A percentile compares a stretch with the other conserved stretches of the same genome.
Conservation (phyloP, 306 rosid species). For the Adenanthera pavonina region DNA sequence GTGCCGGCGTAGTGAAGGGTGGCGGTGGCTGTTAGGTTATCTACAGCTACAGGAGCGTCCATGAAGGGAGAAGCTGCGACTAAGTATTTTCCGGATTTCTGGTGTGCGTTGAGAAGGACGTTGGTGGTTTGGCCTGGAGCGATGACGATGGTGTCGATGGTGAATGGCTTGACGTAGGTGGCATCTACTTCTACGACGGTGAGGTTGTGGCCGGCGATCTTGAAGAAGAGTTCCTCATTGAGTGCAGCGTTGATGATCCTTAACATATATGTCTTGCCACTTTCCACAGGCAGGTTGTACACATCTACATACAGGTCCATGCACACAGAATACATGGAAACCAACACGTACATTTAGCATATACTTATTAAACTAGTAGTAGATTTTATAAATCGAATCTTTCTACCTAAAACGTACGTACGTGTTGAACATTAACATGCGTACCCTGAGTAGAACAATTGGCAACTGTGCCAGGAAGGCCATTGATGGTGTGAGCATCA, state of each 20-base stretch:
- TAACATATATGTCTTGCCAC: constrained; percentile 67
- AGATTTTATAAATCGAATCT: too few species aligned
- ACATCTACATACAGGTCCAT: constrained; percentile 46
- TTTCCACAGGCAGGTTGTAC: constrained; percentile 60
- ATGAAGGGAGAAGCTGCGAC: constrained; percentile 79
- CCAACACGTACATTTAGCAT: too few species aligned
- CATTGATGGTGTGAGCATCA: constrained; percentile 91
- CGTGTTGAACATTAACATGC: neutral
- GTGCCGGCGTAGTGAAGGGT: constrained; percentile 79
- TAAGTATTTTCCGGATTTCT: constrained; percentile 70
- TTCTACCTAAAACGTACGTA: too few species aligned
- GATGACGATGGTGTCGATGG: constrained; percentile 67
- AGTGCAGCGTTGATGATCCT: constrained; percentile 96
- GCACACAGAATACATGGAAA: neutral
- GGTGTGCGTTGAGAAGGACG: constrained; percentile 60
- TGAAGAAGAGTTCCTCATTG: constrained; percentile 95
- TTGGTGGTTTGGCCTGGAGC: constrained; percentile 97
- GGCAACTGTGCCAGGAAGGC: constrained; percentile 70
- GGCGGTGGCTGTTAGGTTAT: constrained; percentile 75
- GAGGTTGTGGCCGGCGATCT: constrained; percentile 81
- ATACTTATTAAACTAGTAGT: too few species aligned
- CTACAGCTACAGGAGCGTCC: constrained; percentile 75
- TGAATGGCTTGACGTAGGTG: constrained; percentile 75
- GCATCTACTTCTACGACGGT: constrained; percentile 90
- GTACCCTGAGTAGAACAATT: constrained; percentile 72